Percentiles rank a stretch among this genome's conserved stretches.
These are phyloP conservation scores for Eucalyptus curtisii DNA, from an alignment of 345 rosid genomes.

Conservation along the genomic window DNA sequence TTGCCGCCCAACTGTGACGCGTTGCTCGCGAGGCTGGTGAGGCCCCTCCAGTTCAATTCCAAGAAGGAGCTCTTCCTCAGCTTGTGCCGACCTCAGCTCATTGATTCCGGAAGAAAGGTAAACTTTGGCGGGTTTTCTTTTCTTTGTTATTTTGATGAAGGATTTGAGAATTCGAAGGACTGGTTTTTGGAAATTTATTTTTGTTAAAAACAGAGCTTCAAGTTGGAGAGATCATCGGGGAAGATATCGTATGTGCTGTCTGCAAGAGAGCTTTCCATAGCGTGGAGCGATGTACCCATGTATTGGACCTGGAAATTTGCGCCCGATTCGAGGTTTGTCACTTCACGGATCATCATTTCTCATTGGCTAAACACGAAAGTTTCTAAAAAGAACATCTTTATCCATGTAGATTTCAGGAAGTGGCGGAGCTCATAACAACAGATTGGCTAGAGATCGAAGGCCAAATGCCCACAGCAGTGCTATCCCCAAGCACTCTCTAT, in stretches of 20 bases:
- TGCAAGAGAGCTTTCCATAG: conserved; percentile 55
- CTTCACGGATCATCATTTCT: neutral
- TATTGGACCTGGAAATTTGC: conserved; percentile 48
- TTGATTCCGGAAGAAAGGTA: conserved; percentile 17
- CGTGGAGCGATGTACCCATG: conserved; percentile 26
- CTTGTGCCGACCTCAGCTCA: conserved; percentile 9
- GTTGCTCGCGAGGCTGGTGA: conserved; percentile 4
- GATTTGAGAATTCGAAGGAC: neutral
- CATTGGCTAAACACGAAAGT: neutral
- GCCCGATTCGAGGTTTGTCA: conserved; percentile 39
- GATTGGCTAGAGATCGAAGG: conserved; percentile 26
- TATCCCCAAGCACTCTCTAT: conserved; percentile 21
- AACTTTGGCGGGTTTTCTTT: neutral
- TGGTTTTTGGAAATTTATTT: neutral
- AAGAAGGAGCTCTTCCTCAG: conserved; percentile 14
- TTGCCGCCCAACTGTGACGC: conserved; percentile 23
- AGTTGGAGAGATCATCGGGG: conserved; percentile 46
- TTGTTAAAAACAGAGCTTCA: conserved; percentile 30
- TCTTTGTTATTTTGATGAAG: neutral
- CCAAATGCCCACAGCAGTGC: conserved; percentile 3
- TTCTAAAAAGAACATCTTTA: neutral
- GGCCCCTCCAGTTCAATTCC: neutral
- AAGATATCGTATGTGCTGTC: conserved; percentile 37
- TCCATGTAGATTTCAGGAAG: conserved; percentile 17
- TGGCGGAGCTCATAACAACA: conserved; percentile 19